Evolutionary conservation across 2,329 filamentous ascomycete genomes (phyloP), one percentile per base, ranked within the genome.

Genomic region (Penicillium sp.): DNA sequence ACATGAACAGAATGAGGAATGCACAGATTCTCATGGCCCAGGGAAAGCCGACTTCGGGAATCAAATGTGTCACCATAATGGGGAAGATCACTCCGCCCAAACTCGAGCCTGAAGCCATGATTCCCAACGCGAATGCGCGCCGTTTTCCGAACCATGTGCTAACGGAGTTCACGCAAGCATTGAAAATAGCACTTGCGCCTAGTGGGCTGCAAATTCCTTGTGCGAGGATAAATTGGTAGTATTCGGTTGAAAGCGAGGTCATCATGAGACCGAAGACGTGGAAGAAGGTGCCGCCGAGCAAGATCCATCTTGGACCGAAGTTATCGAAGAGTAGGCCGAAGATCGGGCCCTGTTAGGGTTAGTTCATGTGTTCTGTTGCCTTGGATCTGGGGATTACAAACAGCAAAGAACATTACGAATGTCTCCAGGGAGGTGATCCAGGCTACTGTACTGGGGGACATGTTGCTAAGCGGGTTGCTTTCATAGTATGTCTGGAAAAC

Each of bases 291-390:
- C 83, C 83, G 29, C 74, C 66, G 0, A 82, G 43, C 1, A 84
- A 67, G 1, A 90, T 54, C 45, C 75, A 80, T 27, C 81, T 79
- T 0, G 87, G 85, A 0, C 88, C 88, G 55, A 85, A 83, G 55
- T 77, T 82, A 65, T 90, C 88, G 62, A 82, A 89, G 0, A 87
- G 47, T 42, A 82, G 84, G 1, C 88, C 88, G n/a, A 87, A 80
- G 8, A 90, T 64, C 0, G 86, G 85, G 0, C 87, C 86, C 62
- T 66, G 24, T 52, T 22, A 24, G 27, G 13, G 19, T 26, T 3
- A 22, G 8, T 21, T 44, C 16, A 47, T 14, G 10, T 48, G 8
- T 19, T 19, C 16, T 19, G 1, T 31, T 19, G 45, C 2, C 13
- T 22, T 21, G 19, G n/a, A 13, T 6, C 5, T 22, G 19, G 19